phyloP scores from a whole-genome alignment of 257 asterid genomes.

The Coffea canephora region DNA sequence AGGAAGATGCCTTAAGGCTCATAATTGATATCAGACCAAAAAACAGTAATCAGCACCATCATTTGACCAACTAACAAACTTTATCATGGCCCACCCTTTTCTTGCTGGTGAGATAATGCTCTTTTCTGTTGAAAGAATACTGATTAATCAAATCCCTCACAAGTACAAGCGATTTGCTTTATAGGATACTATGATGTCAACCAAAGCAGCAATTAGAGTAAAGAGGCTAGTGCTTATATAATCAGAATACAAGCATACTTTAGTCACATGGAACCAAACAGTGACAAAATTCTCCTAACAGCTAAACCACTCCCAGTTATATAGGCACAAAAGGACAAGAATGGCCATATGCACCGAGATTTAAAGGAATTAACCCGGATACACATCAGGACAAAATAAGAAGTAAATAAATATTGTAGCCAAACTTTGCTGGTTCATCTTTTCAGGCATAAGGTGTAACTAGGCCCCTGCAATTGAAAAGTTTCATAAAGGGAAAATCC shows the following conservation, averaged over 20 bases:
- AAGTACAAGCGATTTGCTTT: conserved; percentile 8
- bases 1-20: neutral
- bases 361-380: conserved; percentile 4
- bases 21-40: neutral
- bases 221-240: neutral
- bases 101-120: conserved; percentile 16
- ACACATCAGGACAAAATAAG: conserved; percentile 16
- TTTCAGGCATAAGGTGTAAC: neutral
- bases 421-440: conserved; percentile 12
- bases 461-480: conserved; percentile 21
- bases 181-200: conserved; percentile 14
- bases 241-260: conserved; percentile 8
- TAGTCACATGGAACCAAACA: neutral
- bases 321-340: conserved; percentile 9
- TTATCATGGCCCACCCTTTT: conserved; percentile 13
- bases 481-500: conserved; percentile 17
- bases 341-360: conserved; percentile 9
- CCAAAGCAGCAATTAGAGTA: conserved; percentile 7
- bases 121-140: conserved; percentile 1
- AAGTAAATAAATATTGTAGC: conserved; percentile 11
- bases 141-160: conserved; percentile 11
- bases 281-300: conserved; percentile 9
- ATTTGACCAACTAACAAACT: conserved; percentile 1
- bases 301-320: neutral
- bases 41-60: neutral